Evolutionary conservation across 805 yeast genomes (phyloP).

Genomic region (Candida michaelii): DNA sequence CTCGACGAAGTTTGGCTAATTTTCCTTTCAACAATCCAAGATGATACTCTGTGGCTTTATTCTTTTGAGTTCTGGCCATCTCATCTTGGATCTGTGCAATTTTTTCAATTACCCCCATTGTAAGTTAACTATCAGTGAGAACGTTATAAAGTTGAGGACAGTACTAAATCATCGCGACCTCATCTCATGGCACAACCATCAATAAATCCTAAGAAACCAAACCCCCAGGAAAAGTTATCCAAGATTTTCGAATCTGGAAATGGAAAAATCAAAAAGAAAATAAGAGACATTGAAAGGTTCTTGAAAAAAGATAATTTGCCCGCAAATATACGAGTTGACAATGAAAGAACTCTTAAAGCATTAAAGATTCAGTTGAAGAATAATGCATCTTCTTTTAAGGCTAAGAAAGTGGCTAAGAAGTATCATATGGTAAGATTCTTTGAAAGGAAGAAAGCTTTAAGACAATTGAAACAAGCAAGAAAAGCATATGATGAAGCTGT

Average conservation of each 20-base stretch:
- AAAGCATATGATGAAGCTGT: conserved; percentile 36
- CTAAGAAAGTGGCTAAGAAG: conserved; percentile 58
- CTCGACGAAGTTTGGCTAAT: conserved; percentile 87
- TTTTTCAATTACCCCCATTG: conserved; percentile 53
- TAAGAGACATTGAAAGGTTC: conserved; percentile 80
- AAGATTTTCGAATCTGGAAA: conserved; percentile 32
- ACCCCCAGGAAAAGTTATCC: conserved; percentile 20
- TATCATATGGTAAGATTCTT: conserved; percentile 94
- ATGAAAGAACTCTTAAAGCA: conserved; percentile 74
- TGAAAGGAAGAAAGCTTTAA: conserved; percentile 80
- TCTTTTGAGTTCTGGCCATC: conserved; percentile 92
- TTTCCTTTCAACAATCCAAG: conserved; percentile 92
- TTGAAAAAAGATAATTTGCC: conserved; percentile 55
- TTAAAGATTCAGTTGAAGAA: conserved; percentile 56
- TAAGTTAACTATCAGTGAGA: too few relatives aligned
- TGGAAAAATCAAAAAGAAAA: conserved; percentile 73
- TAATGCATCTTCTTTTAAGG: conserved; percentile 44
- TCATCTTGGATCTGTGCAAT: conserved; percentile 90
- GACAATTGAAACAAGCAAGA: conserved; percentile 59
- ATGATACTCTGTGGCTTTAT: conserved; percentile 97
- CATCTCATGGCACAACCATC: conserved; percentile 2
- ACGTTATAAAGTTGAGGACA: neutral
- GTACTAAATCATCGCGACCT: neutral
- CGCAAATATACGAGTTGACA: conserved; percentile 62
- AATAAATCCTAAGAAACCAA: conserved; percentile 3